Evolutionary conservation across 306 rosid species (phyloP).

Genomic region (Abrus precatorius): DNA sequence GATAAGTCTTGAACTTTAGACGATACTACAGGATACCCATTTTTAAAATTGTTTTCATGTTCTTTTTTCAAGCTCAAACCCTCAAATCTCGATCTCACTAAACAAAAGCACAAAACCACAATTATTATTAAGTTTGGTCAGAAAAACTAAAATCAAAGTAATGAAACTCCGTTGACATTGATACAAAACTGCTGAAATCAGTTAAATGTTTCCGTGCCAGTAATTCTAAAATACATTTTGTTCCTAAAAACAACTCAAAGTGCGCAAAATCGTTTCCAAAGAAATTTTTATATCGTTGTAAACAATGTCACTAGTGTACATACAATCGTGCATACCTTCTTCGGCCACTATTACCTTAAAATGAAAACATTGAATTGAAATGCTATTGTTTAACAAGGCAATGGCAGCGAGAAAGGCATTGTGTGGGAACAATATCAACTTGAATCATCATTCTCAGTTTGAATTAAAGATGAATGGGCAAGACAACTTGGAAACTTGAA

Average conservation of each 20-base stretch:
- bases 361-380: neutral
- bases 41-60: too few species aligned
- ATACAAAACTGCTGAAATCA: too few species aligned
- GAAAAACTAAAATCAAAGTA: too few species aligned
- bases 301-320: neutral
- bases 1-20: too few species aligned
- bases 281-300: neutral
- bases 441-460: conserved; percentile 36
- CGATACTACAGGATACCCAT: too few species aligned
- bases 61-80: too few species aligned
- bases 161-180: too few species aligned
- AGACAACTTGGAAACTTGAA: conserved; percentile 54
- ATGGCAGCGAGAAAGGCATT: neutral
- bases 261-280: neutral
- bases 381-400: neutral
- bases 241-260: neutral
- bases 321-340: neutral
- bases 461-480: conserved; percentile 5
- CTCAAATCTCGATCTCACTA: too few species aligned
- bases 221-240: neutral
- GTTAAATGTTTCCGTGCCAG: neutral
- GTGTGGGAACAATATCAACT: neutral
- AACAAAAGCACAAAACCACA: too few species aligned
- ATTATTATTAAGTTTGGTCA: too few species aligned
- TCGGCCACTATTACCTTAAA: neutral